Base-by-base conservation (phyloP, 345 rosid genomes). In the Kernera saxatilis region DNA sequence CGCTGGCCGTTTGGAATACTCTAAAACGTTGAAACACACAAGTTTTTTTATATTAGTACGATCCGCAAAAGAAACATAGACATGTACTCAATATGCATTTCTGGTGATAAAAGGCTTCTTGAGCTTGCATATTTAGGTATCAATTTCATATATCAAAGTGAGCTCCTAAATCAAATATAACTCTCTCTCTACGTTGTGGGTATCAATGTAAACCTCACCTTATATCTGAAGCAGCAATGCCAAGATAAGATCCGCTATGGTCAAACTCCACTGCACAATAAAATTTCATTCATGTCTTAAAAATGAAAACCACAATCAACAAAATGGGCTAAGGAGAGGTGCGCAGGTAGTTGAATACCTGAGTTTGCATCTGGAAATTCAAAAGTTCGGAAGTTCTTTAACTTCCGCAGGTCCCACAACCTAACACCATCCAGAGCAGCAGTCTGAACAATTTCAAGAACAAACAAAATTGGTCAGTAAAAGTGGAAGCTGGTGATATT, bases 371-470 rank as follows among this genome's bases (percentile, higher is more conserved):
- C 74, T n/a, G 85, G 56, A 67, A 80, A 81, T 23, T 83, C 83
- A 61, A 92, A 85, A 12, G 97, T 84, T 35, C 96, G 84, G 78
- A 95, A 95, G 77, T 92, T 95, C 85, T 81, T 95, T 83, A 95
- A 82, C 77, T 90, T 95, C 6, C 99, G 96, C 70, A 95, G 77
- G 78, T 95, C 99, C 99, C 98, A 95, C 78, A 92, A 73, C 84
- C 88, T 90, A 73, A 95, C 98, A 76, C 99, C 92, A 78, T 95
- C 99, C 66, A 59, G 69, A 8, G 98, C 99, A 44, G 99, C 90
- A 64, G 96, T 89, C 99, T 94, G 79, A 33, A 30, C 48, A 71
- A 36, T 52, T 77, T 32, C 39, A 52, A 12, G 40, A 69, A 5
- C 11, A 37, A 45, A 58, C 3, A 12, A 23, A 8, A 33, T 6